phyloP scores from a whole-genome alignment of 2,329 filamentous ascomycete species.

The Scedosporium boydii region DNA sequence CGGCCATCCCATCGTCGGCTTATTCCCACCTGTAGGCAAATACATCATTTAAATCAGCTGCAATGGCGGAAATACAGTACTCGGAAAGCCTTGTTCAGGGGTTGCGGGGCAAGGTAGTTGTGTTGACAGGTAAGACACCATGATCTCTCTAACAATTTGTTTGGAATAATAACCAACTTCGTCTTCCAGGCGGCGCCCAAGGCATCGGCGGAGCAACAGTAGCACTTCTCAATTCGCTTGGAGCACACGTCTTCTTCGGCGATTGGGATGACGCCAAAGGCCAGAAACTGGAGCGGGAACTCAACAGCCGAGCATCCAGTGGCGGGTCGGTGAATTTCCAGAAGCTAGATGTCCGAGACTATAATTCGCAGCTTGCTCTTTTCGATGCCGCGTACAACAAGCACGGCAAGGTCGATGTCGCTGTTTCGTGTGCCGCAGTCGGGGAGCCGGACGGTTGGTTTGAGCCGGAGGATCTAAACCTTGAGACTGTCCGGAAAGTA shows the following conservation, averaged over 20 bases:
- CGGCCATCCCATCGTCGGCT: too few species aligned
- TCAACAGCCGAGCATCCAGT: neutral
- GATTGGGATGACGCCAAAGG: slow-evolving; percentile 5
- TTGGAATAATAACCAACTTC: neutral
- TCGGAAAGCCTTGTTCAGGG: neutral
- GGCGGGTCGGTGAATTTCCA: neutral
- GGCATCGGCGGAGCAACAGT: slow-evolving; percentile 7
- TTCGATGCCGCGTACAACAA: neutral
- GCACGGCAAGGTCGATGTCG: slow-evolving; percentile 7
- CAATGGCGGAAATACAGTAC: slow-evolving; percentile 5
- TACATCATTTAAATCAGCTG: neutral
- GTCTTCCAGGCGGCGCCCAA: neutral
- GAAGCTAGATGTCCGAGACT: slow-evolving; percentile 5
- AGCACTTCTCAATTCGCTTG: neutral
- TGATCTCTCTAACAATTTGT: neutral
- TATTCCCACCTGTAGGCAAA: neutral
- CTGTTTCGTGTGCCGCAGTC: slow-evolving; percentile 28
- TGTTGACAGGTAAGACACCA: slow-evolving; percentile 3
- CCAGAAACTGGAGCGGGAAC: neutral
- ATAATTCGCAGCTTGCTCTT: neutral
- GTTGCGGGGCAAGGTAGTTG: slow-evolving; percentile 2
- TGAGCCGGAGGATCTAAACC: slow-evolving; percentile 27
- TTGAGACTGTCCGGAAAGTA: slow-evolving; percentile 28
- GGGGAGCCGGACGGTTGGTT: slow-evolving; percentile 34
- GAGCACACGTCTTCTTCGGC: slow-evolving; percentile 7